phyloP scores from a whole-genome alignment of 2,329 filamentous ascomycete species.

The Aspergillus chevalieri region DNA sequence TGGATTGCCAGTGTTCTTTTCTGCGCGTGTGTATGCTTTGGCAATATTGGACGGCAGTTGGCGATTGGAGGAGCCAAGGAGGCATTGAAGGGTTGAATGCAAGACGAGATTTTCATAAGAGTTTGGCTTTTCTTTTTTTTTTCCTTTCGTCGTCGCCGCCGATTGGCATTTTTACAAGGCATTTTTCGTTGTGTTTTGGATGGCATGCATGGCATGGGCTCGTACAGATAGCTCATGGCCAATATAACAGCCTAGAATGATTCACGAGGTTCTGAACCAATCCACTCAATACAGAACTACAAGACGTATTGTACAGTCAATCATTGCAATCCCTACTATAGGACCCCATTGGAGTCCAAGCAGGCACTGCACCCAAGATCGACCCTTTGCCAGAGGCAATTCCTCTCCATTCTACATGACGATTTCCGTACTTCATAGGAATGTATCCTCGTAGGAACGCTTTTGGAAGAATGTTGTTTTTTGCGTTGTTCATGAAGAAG shows the following conservation, averaged over 20 bases:
- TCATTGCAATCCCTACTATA: slow-evolving; percentile 55
- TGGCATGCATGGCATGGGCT: too few species aligned
- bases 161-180: too few species aligned
- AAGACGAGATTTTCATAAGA: background rate
- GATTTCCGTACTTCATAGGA: slow-evolving; percentile 55
- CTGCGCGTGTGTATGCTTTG: slow-evolving; percentile 92
- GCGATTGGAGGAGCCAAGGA: slow-evolving; percentile 46
- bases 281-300: slow-evolving; percentile 1
- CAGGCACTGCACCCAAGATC: slow-evolving; percentile 56
- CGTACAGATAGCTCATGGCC: too few species aligned
- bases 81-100: background rate
- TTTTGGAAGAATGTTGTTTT: slow-evolving; percentile 51
- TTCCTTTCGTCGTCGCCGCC: background rate
- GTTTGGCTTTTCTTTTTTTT: background rate
- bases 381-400: slow-evolving; percentile 33
- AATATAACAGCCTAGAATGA: too few species aligned
- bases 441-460: slow-evolving; percentile 51
- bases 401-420: slow-evolving; percentile 52
- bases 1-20: slow-evolving; percentile 94
- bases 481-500: slow-evolving; percentile 53
- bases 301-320: slow-evolving; percentile 45
- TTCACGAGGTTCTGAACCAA: background rate
- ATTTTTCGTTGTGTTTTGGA: too few species aligned
- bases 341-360: slow-evolving; percentile 20
- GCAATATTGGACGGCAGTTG: slow-evolving; percentile 81